phyloP scores from a whole-genome alignment of 495 filamentous ascomycete species.

The Hypoxylon fragiforme region DNA sequence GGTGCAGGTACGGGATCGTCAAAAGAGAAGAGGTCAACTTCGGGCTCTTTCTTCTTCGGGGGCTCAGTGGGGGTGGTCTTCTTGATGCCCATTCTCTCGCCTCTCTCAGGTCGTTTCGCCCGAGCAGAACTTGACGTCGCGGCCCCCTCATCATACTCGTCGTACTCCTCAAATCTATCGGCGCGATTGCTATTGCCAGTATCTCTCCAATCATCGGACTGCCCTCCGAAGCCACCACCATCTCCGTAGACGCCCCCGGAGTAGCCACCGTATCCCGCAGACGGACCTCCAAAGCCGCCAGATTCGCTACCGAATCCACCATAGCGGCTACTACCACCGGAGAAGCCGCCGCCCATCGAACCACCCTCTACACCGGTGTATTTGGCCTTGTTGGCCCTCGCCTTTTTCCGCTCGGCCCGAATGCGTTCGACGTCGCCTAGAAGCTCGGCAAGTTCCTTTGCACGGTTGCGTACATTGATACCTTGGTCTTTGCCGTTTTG shows the following conservation, averaged over 20 bases:
- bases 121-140: conserved; percentile 47
- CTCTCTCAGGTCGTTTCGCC: conserved; percentile 47
- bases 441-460: conserved; percentile 92
- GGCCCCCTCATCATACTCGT: conserved; percentile 87
- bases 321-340: conserved; percentile 64
- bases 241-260: conserved; percentile 91
- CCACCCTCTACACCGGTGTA: conserved; percentile 93
- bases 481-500: conserved; percentile 97
- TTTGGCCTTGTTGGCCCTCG: conserved; percentile 84
- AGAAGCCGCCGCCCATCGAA: conserved; percentile 57
- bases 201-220: conserved; percentile 64
- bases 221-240: conserved; percentile 81
- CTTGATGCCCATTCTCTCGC: conserved; percentile 52
- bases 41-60: conserved; percentile 79
- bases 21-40: conserved; percentile 86
- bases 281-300: conserved; percentile 62
- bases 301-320: conserved; percentile 86
- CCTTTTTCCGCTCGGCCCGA: conserved; percentile 91
- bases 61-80: conserved; percentile 56
- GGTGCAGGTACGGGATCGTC: conserved; percentile 65
- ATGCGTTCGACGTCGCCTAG: conserved; percentile 93
- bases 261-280: conserved; percentile 75
- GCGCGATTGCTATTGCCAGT: conserved; percentile 53
- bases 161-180: conserved; percentile 94
- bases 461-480: conserved; percentile 94